A percentile compares a stretch with the other conserved stretches of the same genome.
Conservation (phyloP, 192 early-diverging fungal species). For the Entomortierella lignicola region DNA sequence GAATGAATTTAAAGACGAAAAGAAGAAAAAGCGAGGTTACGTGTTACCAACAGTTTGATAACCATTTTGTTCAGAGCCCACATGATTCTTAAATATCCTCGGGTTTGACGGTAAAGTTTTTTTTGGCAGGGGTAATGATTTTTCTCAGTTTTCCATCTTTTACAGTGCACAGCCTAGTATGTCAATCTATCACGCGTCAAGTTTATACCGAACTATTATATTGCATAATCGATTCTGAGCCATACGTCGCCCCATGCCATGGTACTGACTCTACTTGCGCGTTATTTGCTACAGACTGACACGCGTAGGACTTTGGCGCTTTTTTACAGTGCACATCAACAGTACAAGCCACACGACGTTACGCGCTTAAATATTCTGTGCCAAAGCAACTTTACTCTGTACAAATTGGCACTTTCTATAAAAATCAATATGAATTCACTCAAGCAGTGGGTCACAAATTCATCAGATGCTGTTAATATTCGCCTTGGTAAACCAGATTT, state of each 20-base stretch:
- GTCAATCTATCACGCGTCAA: neutral
- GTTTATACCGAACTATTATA: neutral
- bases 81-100: neutral
- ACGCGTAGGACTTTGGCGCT: neutral
- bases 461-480: conserved; percentile 50
- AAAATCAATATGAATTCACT: conserved; percentile 29
- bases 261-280: neutral
- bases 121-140: no score
- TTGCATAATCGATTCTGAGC: neutral
- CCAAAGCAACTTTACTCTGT: no score
- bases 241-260: neutral
- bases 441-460: conserved; percentile 50
- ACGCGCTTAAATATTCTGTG: conserved; percentile 1
- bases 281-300: no score
- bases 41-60: no score
- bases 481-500: conserved; percentile 23
- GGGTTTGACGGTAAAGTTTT: neutral
- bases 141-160: conserved; percentile 5
- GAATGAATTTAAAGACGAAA: neutral
- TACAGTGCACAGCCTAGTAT: neutral
- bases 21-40: neutral
- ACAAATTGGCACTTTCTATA: neutral
- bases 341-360: conserved; percentile 3
- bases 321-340: conserved; percentile 1
- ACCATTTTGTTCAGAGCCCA: neutral